Evolutionary conservation across 768 basidiomycete species (phyloP).

Genomic region (Suillus decipiens): DNA sequence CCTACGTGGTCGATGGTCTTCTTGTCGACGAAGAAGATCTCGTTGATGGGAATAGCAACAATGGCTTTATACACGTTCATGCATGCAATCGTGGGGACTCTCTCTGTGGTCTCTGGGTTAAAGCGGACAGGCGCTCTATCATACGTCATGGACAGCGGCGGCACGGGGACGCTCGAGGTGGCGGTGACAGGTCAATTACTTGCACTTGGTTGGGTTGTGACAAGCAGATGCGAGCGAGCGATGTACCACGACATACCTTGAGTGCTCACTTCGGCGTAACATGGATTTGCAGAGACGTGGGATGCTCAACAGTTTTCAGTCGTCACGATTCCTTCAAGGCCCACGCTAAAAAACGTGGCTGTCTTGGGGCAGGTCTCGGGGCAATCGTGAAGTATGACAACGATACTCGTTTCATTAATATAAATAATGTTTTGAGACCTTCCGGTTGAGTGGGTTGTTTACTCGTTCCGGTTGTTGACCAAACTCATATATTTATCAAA

Average conservation of each 20-base stretch:
- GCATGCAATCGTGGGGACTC: background rate
- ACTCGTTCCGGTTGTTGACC: background rate
- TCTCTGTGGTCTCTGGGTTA: constrained; percentile 9
- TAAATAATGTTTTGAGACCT: no score
- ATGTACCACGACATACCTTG: background rate
- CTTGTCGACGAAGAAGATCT: background rate
- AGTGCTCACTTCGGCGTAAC: background rate
- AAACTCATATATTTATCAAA: background rate
- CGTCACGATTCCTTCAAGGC: background rate
- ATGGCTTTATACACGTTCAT: background rate
- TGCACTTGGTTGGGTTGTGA: constrained; percentile 9
- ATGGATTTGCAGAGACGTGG: background rate
- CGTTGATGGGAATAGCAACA: no score
- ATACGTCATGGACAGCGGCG: constrained; percentile 5
- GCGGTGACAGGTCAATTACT: background rate
- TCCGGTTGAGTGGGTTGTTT: background rate
- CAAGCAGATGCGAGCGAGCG: background rate
- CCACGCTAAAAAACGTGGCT: background rate
- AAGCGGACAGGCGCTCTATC: constrained; percentile 8
- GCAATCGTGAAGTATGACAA: background rate
- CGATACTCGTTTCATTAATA: background rate
- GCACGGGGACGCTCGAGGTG: background rate
- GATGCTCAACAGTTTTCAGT: background rate
- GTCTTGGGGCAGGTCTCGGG: background rate
- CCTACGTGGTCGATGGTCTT: background rate